A percentile compares a stretch with the other conserved stretches of the same genome.
Conservation (phyloP, 2,329 filamentous ascomycete genomes). For the Berkeleyomyces rouxiae region DNA sequence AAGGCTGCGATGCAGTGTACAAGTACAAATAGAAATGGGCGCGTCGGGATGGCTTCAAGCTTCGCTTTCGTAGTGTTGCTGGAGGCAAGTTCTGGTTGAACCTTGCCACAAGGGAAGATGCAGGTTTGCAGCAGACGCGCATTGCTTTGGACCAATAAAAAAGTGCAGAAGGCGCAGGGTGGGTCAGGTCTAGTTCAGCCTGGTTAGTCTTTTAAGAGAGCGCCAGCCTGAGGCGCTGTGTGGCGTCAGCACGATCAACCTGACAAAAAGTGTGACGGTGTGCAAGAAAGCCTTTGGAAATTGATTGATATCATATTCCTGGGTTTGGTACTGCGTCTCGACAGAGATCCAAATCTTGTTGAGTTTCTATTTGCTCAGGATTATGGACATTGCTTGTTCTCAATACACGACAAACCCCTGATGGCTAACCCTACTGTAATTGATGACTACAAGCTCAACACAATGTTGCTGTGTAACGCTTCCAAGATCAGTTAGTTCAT, state of each 20-base stretch:
- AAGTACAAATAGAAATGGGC: background rate
- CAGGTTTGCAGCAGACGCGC: slow-evolving; percentile 6
- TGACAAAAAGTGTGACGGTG: too few relatives aligned
- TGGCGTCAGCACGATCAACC: background rate
- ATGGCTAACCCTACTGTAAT: too few relatives aligned
- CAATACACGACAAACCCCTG: too few relatives aligned
- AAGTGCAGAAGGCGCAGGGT: background rate
- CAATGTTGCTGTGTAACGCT: background rate
- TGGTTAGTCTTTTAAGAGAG: background rate
- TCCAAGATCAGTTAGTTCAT: background rate
- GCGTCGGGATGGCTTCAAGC: background rate
- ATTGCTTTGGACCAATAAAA: background rate
- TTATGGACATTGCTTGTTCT: too few relatives aligned
- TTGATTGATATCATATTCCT: too few relatives aligned
- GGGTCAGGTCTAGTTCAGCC: background rate
- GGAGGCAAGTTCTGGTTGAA: background rate
- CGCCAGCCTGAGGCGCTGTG: background rate
- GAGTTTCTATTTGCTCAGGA: too few relatives aligned
- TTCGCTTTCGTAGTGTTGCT: background rate
- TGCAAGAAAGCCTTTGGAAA: too few relatives aligned
- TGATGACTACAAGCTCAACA: too few relatives aligned
- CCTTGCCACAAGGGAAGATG: background rate
- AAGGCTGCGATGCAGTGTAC: background rate
- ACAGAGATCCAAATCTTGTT: too few relatives aligned
- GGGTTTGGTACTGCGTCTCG: too few relatives aligned